A percentile compares a stretch with the other conserved stretches of the same genome.
phyloP scores from a whole-genome alignment of 495 filamentous ascomycete genomes.

The Zalerion maritima region DNA sequence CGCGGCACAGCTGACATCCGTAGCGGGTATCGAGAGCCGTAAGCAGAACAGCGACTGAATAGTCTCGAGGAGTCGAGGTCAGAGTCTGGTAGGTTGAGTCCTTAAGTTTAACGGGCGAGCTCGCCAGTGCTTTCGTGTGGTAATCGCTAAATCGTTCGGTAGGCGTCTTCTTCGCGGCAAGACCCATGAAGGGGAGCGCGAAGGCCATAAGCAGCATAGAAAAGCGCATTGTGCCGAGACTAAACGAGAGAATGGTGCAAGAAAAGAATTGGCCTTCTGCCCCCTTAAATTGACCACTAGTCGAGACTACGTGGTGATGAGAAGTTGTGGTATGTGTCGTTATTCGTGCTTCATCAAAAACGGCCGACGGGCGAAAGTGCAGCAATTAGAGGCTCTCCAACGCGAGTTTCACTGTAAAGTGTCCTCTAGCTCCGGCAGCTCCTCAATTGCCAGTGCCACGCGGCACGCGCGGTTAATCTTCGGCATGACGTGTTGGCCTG shows the following conservation, averaged over 20 bases:
- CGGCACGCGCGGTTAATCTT: no score
- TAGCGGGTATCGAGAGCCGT: constrained; percentile 77
- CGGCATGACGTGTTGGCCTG: no score
- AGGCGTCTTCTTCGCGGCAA: constrained; percentile 42
- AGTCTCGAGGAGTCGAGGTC: constrained; percentile 65
- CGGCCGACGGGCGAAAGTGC: no score
- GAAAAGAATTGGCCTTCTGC: no score
- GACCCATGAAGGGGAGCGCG: constrained; percentile 35
- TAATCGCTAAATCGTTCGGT: constrained; percentile 49
- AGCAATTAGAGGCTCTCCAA: constrained; percentile 1
- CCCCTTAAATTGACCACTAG: no score
- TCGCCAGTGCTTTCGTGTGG: constrained; percentile 49
- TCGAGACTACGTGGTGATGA: no score
- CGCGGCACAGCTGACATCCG: constrained; percentile 73
- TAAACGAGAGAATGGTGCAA: constrained; percentile 11
- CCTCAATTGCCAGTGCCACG: no score
- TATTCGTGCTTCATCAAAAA: no score
- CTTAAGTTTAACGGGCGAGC: constrained; percentile 56
- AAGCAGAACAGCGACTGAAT: constrained; percentile 66
- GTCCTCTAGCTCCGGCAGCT: no score
- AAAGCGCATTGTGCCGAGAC: constrained; percentile 33
- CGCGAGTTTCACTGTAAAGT: neutral
- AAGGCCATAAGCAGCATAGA: constrained; percentile 40
- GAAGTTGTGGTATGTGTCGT: no score
- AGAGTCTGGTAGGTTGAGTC: constrained; percentile 62